phyloP scores from a whole-genome alignment of 202 grass and related monocot species.

The Setaria italica region DNA sequence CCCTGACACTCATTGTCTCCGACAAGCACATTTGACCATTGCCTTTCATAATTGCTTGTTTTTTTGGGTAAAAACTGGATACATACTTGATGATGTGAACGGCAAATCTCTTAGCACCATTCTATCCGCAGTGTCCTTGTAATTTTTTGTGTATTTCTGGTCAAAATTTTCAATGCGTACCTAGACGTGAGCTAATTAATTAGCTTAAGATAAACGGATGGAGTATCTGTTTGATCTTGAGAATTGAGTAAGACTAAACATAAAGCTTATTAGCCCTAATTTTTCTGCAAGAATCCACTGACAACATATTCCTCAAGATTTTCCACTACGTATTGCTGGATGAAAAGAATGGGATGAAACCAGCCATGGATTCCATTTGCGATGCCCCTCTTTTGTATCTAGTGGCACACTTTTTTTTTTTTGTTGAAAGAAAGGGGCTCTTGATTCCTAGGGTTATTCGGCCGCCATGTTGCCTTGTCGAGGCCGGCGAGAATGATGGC shows the following conservation, averaged over 20 bases:
- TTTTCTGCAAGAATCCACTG: background rate
- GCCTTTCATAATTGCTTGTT: background rate
- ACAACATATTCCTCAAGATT: background rate
- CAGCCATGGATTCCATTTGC: background rate
- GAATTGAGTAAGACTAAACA: background rate
- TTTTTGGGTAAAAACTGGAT: background rate
- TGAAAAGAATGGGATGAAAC: background rate
- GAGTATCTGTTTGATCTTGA: too few species aligned
- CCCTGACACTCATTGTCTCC: too few species aligned
- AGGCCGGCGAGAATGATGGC: slow-evolving; percentile 3
- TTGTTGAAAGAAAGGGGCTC: too few species aligned
- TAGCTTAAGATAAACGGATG: too few species aligned
- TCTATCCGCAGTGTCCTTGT: too few species aligned
- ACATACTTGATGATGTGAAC: background rate
- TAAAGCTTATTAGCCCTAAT: background rate
- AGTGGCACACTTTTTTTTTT: background rate
- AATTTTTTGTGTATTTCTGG: too few species aligned
- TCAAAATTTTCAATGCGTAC: too few species aligned
- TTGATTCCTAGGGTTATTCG: background rate
- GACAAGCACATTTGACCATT: too few species aligned
- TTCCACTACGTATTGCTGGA: background rate
- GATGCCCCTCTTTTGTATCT: background rate
- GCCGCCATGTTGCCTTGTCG: slow-evolving; percentile 29
- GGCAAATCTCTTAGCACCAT: too few species aligned
- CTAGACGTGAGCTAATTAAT: too few species aligned